Percentiles rank a stretch among this genome's conserved stretches.
Conservation (phyloP, 345 rosid species). For the Acer yangbiense region DNA sequence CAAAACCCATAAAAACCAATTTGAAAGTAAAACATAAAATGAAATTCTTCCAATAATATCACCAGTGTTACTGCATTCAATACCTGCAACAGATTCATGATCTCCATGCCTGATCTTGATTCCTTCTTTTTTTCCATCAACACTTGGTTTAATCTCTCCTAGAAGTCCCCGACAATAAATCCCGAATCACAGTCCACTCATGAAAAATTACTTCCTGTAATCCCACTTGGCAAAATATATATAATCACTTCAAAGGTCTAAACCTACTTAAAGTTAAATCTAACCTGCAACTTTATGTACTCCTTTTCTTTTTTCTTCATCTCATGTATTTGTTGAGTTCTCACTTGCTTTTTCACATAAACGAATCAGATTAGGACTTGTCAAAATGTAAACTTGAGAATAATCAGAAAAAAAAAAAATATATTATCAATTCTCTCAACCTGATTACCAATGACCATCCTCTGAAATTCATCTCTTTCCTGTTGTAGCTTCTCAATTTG, state of each 20-base stretch:
- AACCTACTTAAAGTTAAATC: slow-evolving; percentile 1
- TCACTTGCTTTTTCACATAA: slow-evolving; percentile 76
- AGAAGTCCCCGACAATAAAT: slow-evolving; percentile 15
- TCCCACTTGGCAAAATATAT: neutral
- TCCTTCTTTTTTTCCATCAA: slow-evolving; percentile 99
- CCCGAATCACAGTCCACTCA: no score
- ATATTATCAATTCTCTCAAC: slow-evolving; percentile 31
- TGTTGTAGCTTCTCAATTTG: slow-evolving; percentile 93
- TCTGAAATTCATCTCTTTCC: slow-evolving; percentile 95
- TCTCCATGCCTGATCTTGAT: slow-evolving; percentile 97
- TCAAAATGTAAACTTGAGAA: slow-evolving; percentile 20
- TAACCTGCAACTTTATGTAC: slow-evolving; percentile 92
- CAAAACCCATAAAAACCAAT: slow-evolving; percentile 19
- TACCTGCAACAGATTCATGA: slow-evolving; percentile 98
- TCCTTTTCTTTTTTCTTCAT: slow-evolving; percentile 97
- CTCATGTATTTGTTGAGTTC: slow-evolving; percentile 95
- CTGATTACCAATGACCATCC: slow-evolving; percentile 98
- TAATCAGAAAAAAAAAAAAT: neutral
- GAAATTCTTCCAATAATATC: neutral
- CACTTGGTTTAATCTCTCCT: slow-evolving; percentile 97
- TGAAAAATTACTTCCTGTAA: neutral
- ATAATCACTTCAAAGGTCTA: neutral
- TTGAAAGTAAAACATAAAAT: slow-evolving; percentile 1
- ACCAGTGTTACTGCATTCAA: slow-evolving; percentile 1
- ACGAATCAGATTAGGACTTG: slow-evolving; percentile 11